phyloP scores from a whole-genome alignment of 495 filamentous ascomycete species.

The Massariosphaeria phaeospora region DNA sequence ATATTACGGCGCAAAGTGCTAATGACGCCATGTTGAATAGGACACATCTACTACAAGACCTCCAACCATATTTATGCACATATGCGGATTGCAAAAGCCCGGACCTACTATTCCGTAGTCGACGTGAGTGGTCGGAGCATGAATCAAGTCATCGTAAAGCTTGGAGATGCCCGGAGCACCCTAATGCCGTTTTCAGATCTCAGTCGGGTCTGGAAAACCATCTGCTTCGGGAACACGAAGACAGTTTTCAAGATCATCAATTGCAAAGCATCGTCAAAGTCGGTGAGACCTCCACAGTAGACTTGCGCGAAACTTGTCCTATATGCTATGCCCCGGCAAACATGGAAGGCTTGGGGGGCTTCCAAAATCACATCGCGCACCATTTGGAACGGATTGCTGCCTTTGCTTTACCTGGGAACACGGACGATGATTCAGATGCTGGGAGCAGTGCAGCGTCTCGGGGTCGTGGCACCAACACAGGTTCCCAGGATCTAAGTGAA shows the following conservation, averaged over 20 bases:
- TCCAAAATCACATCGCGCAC: constrained; percentile 32
- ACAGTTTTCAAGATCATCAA: constrained; percentile 21
- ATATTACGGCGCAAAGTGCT: neutral
- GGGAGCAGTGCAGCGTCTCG: constrained; percentile 23
- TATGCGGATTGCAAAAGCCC: constrained; percentile 18
- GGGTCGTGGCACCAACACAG: constrained; percentile 4
- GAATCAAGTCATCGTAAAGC: constrained; percentile 28
- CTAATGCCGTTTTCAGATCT: constrained; percentile 16
- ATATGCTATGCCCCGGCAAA: constrained; percentile 25
- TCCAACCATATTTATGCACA: constrained; percentile 32
- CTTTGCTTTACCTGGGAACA: constrained; percentile 25
- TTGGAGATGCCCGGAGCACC: constrained; percentile 32
- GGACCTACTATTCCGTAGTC: constrained; percentile 29
- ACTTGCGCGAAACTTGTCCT: constrained; percentile 24
- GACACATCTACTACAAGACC: constrained; percentile 26
- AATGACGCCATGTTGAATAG: neutral
- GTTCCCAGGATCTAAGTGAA: constrained; percentile 11
- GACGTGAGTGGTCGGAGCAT: constrained; percentile 30
- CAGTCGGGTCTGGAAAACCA: constrained; percentile 18
- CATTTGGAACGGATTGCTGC: constrained; percentile 29
- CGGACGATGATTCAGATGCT: constrained; percentile 22
- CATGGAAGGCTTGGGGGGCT: constrained; percentile 21
- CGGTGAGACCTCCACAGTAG: constrained; percentile 28
- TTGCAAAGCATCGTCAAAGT: constrained; percentile 26
- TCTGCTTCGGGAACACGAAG: constrained; percentile 13